Evolutionary conservation across 352 stramenopile species (phyloP).

Genomic region (Globisporangium perplexum): DNA sequence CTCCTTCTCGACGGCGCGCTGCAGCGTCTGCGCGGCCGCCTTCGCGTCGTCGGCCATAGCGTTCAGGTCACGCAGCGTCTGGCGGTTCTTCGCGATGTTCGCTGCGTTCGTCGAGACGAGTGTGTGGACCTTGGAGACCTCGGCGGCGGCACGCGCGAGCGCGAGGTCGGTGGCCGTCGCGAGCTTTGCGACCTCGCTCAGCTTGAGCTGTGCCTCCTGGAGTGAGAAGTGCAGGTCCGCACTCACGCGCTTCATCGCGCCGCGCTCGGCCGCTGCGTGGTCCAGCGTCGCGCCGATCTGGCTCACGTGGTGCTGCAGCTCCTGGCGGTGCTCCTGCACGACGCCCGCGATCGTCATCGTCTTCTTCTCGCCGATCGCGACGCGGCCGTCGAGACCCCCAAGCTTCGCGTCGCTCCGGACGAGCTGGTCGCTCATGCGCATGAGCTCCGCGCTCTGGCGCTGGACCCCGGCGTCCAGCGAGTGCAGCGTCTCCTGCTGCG

Average conservation of each 20-base stretch:
- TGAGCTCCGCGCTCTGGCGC: constrained; percentile 29
- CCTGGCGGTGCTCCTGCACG: constrained; percentile 41
- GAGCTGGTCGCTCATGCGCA: constrained; percentile 21
- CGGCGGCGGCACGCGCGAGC: constrained; percentile 30
- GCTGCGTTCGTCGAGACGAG: constrained; percentile 28
- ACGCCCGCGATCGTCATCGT: constrained; percentile 18
- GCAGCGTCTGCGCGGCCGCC: constrained; percentile 16
- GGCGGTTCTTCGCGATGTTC: constrained; percentile 38
- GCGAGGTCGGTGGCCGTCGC: constrained; percentile 33
- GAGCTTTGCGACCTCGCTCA: constrained; percentile 39
- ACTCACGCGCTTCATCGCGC: constrained; percentile 26
- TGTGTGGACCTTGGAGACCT: constrained; percentile 47
- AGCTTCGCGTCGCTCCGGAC: constrained; percentile 25
- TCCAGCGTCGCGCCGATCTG: constrained; percentile 23
- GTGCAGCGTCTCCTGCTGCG: constrained; percentile 27
- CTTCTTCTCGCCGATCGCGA: constrained; percentile 44
- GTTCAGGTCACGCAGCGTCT: constrained; percentile 31
- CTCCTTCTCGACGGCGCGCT: constrained; percentile 27
- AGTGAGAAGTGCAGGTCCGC: constrained; percentile 32
- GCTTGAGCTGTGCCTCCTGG: constrained; percentile 41
- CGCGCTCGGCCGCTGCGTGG: constrained; percentile 28
- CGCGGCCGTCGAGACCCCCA: constrained; percentile 30
- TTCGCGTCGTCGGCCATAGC: constrained; percentile 29
- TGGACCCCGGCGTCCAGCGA: constrained; percentile 21
- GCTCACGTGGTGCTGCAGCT: constrained; percentile 24